Base-by-base conservation (phyloP, 768 basidiomycete genomes). In the Leccinum rimulosum region DNA sequence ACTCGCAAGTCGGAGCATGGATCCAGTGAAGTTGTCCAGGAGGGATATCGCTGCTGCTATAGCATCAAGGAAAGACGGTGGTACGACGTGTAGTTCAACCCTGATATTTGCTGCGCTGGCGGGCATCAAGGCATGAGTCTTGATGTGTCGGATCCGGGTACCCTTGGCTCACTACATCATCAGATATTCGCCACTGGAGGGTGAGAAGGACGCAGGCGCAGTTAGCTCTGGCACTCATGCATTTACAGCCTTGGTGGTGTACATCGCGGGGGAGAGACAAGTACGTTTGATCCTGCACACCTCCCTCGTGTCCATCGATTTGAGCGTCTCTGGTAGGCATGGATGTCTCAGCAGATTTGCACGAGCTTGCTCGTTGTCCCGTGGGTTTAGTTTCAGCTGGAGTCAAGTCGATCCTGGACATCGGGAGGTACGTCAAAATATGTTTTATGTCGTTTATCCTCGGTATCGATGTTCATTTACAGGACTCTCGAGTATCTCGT, bases 311-410 rank as follows among this genome's bases (percentile, higher is more conserved):
- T 60, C 27, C 52, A 58, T n/a, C 61, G 14, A 52, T 38, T 30
- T 30, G 50, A 43, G 22, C 17, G 14, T 54, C 30, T 11, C n/a
- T 33, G n/a, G 47, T 64, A 97, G 93, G 92, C 17, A 85, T 98
- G 85, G 96, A 99, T 68, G 78, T 99, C 30, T 98, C 96, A 15
- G 94, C 96, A 15, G 96, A 99, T 71, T 79, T 99, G 15, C 87
- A 88, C 9, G 94, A 98, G 70, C 82, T 99, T 35, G 80, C 90
- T 22, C 82, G 92, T 19, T 96, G 93, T 65, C 90, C 95, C 22
- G 91, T 98, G 49, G 94, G 89, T 3, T 81, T 99, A 36, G 86
- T 98, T 10, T 96, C 95, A 17, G 89, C 95, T 10, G 97, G 97
- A 11, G 87, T 92, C 19, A 99, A 98, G 72, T 93, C 91, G 0